A percentile compares a stretch with the other conserved stretches of the same genome.
Conservation (phyloP, 164 flowering plant genomes). For the Magnolia kwangsiensis region DNA sequence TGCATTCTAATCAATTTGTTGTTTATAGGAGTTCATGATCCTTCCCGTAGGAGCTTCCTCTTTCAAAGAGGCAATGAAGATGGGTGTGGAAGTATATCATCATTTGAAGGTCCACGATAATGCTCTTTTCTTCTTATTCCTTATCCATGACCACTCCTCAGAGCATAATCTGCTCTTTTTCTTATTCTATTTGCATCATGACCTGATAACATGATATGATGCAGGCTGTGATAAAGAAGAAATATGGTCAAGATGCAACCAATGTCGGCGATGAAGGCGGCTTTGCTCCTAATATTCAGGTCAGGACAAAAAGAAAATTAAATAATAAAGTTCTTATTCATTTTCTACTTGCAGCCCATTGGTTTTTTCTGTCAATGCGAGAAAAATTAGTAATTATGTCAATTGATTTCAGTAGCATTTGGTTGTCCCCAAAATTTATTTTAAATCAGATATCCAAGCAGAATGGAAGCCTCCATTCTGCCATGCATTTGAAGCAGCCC, state of each 20-base stretch:
- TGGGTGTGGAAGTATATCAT: conserved; percentile 47
- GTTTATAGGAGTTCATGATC: conserved; percentile 39
- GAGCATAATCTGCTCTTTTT: neutral
- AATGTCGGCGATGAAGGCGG: conserved; percentile 49
- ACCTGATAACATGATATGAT: neutral
- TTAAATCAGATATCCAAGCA: neutral
- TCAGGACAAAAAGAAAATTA: neutral
- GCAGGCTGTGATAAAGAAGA: conserved; percentile 42
- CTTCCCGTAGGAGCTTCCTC: conserved; percentile 45
- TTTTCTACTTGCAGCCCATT: neutral
- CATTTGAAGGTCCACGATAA: conserved; percentile 26
- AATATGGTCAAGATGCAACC: conserved; percentile 43
- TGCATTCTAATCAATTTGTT: neutral
- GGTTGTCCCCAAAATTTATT: neutral
- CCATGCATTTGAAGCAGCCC: neutral
- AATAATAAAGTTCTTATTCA: neutral
- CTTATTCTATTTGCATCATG: neutral
- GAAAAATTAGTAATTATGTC: neutral
- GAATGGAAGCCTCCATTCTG: neutral
- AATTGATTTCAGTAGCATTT: neutral
- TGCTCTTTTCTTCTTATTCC: neutral
- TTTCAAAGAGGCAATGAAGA: conserved; percentile 46
- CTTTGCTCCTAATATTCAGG: conserved; percentile 48
- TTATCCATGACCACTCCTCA: neutral
- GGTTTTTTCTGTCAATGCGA: neutral